Evolutionary conservation across 2,329 filamentous ascomycete genomes (phyloP), one percentile per base, ranked within the genome.

Genomic region (Trichocomaceae sp.): DNA sequence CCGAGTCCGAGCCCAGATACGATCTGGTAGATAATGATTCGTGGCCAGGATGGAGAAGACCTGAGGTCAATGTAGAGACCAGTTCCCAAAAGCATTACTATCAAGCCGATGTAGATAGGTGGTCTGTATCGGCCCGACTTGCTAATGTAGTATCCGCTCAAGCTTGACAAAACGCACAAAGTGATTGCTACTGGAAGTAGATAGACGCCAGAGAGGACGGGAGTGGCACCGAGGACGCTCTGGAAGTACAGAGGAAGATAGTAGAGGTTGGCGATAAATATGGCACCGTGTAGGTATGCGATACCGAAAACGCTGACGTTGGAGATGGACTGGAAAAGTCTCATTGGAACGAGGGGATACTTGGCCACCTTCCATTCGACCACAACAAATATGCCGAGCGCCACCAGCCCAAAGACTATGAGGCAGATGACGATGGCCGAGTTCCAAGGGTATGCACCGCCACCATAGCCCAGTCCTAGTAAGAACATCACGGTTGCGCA

Each of bases 391-490:
- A 47, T 51, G 9, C 63, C 51, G 15, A 60, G 67, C 2, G 69
- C 57, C 0, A 54, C 60, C 39, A 63, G 55, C 0, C 83, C 83
- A 2, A 83, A 63, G 1, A 80, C 68, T 1, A 85, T 62, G 0
- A 81, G 79, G 0, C 72, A 72, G 46, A 85, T 73, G 15, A 84
- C 80, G 59, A 81, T 77, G 0, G 71, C 67, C 0, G 79, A 81
- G 2, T 73, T 64, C 83, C 83, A 85, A 0, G 74, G 62, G 58
- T 83, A 82, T 57, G 81, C 73, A 42, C 77, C 78, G 1, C 83
- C 83, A 26, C 81, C 83, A 81, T 82, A 85, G 2, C 80, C 81
- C 37, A 82, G 58, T 0, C 78, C 75, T 1, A 80, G 64, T 54
- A 81, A 69, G 1, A 80, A 63, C 0, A 80, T 65, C 0, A 74